Conservation (phyloP, 2,329 filamentous ascomycete species). For the Drechslera avenae region DNA sequence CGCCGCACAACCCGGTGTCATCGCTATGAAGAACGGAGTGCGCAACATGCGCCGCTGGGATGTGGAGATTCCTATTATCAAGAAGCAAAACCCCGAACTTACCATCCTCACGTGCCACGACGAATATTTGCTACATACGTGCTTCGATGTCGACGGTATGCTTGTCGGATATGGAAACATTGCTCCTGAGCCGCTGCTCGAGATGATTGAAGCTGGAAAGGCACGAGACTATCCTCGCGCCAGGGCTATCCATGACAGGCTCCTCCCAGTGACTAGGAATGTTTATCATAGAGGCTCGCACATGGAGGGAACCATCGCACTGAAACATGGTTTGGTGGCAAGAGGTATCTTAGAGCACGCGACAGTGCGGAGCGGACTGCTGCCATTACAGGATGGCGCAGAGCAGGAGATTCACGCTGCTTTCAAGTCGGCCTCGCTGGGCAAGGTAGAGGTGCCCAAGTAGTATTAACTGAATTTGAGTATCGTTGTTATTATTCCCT, state of each 20-base stretch:
- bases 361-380: conserved; percentile 57
- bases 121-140: conserved; percentile 59
- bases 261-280: conserved; percentile 59
- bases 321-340: conserved; percentile 60
- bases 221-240: conserved; percentile 56
- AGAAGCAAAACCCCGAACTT: conserved; percentile 55
- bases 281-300: conserved; percentile 62
- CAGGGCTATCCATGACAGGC: conserved; percentile 56
- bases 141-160: conserved; percentile 60
- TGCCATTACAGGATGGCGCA: conserved; percentile 52
- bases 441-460: conserved; percentile 39
- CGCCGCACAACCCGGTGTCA: conserved; percentile 58
- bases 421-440: conserved; percentile 41
- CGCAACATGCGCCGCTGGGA: conserved; percentile 64
- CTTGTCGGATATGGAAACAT: conserved; percentile 62
- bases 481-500: neutral
- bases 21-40: conserved; percentile 64
- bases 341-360: conserved; percentile 57
- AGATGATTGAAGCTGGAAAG: conserved; percentile 59
- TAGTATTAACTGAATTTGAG: conserved; percentile 9
- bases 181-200: conserved; percentile 56
- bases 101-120: conserved; percentile 60
- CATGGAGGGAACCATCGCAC: conserved; percentile 59
- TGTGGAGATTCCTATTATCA: conserved; percentile 60
- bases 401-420: conserved; percentile 53